Base-by-base conservation (phyloP, 768 basidiomycete genomes). In the Boletus pseudo-olivaceus region DNA sequence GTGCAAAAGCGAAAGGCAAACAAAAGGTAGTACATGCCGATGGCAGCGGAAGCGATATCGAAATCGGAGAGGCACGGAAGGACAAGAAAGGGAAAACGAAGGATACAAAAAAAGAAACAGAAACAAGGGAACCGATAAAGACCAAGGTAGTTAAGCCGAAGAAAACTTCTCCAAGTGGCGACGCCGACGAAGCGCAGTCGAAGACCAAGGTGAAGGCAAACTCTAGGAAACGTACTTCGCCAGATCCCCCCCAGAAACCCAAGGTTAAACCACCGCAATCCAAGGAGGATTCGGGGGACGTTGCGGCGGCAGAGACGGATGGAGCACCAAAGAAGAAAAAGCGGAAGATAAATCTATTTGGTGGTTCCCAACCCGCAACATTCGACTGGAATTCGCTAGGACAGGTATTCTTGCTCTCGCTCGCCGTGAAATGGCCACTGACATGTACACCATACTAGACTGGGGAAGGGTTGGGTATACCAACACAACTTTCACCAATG, bases 301-400 rank as follows among this genome's bases (percentile, higher is more conserved):
- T 43, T 7, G 42, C 29, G 12, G 59, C 51, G 15, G 63, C 15
- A 29, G 68, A 63, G 23, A 49, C 65, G 23, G 70, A 67, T 47
- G 60, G 37, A 7, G 71, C 54, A 9, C 78, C 71, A 15, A 84
- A 81, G 71, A 86, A 85, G 74, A 88, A 86, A 72, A 87, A 82
- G 62, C 79, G 85, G 57, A 87, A 83, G 70, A 82, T 89, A 50
- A 82, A 83, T 55, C 59, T 87, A n/a, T 85, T 85, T 62, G 72
- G 74, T 6, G 50, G 69, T 26, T 71, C 73, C 34, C 70, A 76
- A 52, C 73, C 76, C 17, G 56, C 67, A 17, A 70, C 75, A 17
- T 78, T 77, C 44, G 62, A 75, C 23, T 83, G 83, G 72, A 73
- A 77, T 57, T 71, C 76, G 57, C 57, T 76, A 45, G 62, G 66